phyloP scores from a whole-genome alignment of 164 flowering plant genomes.

The Nymphaea thermarum region DNA sequence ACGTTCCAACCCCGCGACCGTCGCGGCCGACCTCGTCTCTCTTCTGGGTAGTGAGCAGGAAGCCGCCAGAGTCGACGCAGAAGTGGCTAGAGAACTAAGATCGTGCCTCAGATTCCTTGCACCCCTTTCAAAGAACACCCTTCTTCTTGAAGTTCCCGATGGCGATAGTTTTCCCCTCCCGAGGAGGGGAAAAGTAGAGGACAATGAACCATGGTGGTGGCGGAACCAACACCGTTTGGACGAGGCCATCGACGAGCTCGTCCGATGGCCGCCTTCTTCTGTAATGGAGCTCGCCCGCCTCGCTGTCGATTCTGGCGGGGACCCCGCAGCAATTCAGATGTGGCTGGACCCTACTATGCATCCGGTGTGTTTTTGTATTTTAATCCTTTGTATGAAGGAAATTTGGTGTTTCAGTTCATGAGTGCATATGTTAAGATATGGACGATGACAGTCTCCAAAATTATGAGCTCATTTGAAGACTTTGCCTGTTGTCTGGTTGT shows the following conservation, averaged over 20 bases:
- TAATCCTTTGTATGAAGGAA: neutral
- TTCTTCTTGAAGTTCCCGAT: too few species aligned
- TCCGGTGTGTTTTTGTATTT: slow-evolving; percentile 24
- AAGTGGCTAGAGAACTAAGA: slow-evolving; percentile 31
- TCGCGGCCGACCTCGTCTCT: slow-evolving; percentile 49
- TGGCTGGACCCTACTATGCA: slow-evolving; percentile 61
- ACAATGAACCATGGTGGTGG: neutral
- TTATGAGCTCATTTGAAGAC: too few species aligned
- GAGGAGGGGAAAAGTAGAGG: neutral
- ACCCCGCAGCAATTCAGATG: slow-evolving; percentile 53
- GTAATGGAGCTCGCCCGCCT: slow-evolving; percentile 83
- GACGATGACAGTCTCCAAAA: too few species aligned
- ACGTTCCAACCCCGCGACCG: slow-evolving; percentile 19
- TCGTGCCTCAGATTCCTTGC: slow-evolving; percentile 82
- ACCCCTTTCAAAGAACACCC: slow-evolving; percentile 23
- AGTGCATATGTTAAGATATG: too few species aligned
- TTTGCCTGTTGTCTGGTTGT: too few species aligned
- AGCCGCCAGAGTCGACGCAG: slow-evolving; percentile 33
- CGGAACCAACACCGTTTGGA: neutral
- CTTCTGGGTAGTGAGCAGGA: slow-evolving; percentile 49
- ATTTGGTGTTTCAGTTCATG: too few species aligned
- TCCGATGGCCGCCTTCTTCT: slow-evolving; percentile 80
- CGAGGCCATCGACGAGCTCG: slow-evolving; percentile 29
- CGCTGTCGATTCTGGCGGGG: slow-evolving; percentile 81
- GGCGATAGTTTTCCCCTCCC: neutral